Evolutionary conservation across 352 stramenopile species (phyloP), one percentile per base, ranked within the genome.

Genomic region (Phytophthora citrophthora): DNA sequence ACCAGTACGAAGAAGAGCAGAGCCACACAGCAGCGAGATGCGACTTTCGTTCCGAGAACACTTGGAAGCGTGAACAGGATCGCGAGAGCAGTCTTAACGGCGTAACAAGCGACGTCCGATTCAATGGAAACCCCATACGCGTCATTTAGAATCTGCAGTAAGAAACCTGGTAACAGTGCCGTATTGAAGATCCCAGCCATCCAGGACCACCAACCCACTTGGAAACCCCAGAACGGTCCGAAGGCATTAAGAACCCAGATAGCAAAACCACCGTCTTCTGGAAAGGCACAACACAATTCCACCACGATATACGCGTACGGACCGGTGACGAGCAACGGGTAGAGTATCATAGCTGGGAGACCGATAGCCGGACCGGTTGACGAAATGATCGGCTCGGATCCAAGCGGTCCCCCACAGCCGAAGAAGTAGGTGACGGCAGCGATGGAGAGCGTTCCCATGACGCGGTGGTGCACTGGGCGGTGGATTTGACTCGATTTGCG

Each of bases 131-230:
- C 16, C 44, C 51, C 54, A 43, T 75, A 77, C 49, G 70, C 70
- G n/a, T 83, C 62, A 12, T 55, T 34, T 3, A 85, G 40, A 13
- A 88, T 70, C 18, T 75, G 26, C 13, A 88, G 53, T 2, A 84
- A 23, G 36, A 65, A 70, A 9, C 48, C 50, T 1, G 84, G 84
- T 15, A 87, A 72, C 46, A 93, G 54, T 2, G 84, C 79, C 8
- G 63, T 79, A 47, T 86, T 81, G 46, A 92, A 77, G 26, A 91
- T 47, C 3, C 82, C 72, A 0, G 75, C 46, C n/a, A 95, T 70
- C 77, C 86, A 96, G 12, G 81, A 90, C 84, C 86, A 96, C 69
- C 90, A 95, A 55, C 82, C 85, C 36, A 91, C 72, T 38, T 91
- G 86, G 36, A 93, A 88, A 8, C 72, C 86, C 88, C 86, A 94